Evolutionary conservation across 495 filamentous ascomycete genomes (phyloP).

Genomic region (Parathielavia appendiculata): DNA sequence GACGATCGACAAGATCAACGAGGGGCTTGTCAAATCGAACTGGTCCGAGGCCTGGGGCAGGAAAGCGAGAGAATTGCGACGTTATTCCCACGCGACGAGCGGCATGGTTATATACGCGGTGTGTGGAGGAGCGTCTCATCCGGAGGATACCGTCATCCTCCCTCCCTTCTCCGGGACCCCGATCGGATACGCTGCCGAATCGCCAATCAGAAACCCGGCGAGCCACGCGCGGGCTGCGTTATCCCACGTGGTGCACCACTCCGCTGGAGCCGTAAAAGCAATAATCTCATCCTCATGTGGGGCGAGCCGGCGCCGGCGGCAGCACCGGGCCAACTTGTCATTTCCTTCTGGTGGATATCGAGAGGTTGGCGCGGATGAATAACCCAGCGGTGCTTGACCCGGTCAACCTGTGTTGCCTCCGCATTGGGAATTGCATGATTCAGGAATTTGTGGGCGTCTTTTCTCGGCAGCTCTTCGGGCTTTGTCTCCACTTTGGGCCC

Average conservation of each 20-base stretch:
- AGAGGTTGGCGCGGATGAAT: not conserved
- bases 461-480: too few species aligned
- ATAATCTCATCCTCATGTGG: not conserved
- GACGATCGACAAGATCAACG: slow-evolving; percentile 13
- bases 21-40: slow-evolving; percentile 12
- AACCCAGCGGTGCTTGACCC: too few species aligned
- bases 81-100: slow-evolving; percentile 7
- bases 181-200: slow-evolving; percentile 3
- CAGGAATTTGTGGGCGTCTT: too few species aligned
- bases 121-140: too few species aligned
- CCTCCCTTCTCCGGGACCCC: not conserved
- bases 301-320: not conserved
- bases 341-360: not conserved
- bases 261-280: slow-evolving; percentile 1
- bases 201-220: not conserved
- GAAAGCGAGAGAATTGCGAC: not conserved
- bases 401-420: too few species aligned
- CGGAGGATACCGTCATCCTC: not conserved
- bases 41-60: not conserved
- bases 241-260: slow-evolving; percentile 11
- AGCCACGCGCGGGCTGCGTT: not conserved
- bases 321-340: not conserved
- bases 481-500: too few species aligned
- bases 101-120: slow-evolving; percentile 8
- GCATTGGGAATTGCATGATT: not conserved